Percentiles rank a stretch among this genome's conserved stretches.
Evolutionary conservation across 1,284 basidiomycete species (phyloP).

Genomic region (Cystobasidiaceae sp.): DNA sequence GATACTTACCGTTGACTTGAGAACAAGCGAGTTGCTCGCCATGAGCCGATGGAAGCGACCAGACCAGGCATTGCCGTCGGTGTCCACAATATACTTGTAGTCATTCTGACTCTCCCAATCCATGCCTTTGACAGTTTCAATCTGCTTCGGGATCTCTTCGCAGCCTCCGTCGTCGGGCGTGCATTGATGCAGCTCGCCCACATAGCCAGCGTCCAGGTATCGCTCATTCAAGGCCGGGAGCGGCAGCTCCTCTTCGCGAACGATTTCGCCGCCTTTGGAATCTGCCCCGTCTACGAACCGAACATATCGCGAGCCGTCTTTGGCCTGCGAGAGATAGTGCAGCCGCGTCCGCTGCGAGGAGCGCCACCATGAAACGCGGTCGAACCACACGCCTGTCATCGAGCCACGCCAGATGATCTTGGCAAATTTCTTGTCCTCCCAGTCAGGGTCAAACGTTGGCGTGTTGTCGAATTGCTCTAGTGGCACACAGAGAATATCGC

Average conservation of each 20-base stretch:
- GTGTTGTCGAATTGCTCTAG: slow-evolving; percentile 50
- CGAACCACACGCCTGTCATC: slow-evolving; percentile 51
- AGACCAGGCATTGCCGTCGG: slow-evolving; percentile 51
- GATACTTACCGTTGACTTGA: slow-evolving; percentile 50
- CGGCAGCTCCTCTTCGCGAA: slow-evolving; percentile 34
- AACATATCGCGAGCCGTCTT: slow-evolving; percentile 35
- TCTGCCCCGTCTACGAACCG: slow-evolving; percentile 31
- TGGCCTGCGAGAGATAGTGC: slow-evolving; percentile 47
- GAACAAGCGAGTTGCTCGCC: slow-evolving; percentile 50
- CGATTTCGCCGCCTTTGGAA: slow-evolving; percentile 32
- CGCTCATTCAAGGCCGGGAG: slow-evolving; percentile 35
- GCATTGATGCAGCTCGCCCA: slow-evolving; percentile 42
- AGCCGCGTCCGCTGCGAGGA: slow-evolving; percentile 50
- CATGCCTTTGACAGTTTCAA: slow-evolving; percentile 40
- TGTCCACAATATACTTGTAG: slow-evolving; percentile 51
- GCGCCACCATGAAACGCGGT: slow-evolving; percentile 48
- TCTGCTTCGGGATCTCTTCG: slow-evolving; percentile 35
- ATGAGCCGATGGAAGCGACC: slow-evolving; percentile 47
- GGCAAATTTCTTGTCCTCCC: slow-evolving; percentile 49
- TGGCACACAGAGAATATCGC: slow-evolving; percentile 52
- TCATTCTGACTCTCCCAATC: slow-evolving; percentile 41
- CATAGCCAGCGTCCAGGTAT: slow-evolving; percentile 44
- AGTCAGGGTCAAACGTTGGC: slow-evolving; percentile 47
- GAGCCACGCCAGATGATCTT: slow-evolving; percentile 49
- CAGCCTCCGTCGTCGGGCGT: slow-evolving; percentile 40